Evolutionary conservation across 306 rosid species (phyloP), one percentile per base, ranked within the genome.

Genomic region (Senna tora): DNA sequence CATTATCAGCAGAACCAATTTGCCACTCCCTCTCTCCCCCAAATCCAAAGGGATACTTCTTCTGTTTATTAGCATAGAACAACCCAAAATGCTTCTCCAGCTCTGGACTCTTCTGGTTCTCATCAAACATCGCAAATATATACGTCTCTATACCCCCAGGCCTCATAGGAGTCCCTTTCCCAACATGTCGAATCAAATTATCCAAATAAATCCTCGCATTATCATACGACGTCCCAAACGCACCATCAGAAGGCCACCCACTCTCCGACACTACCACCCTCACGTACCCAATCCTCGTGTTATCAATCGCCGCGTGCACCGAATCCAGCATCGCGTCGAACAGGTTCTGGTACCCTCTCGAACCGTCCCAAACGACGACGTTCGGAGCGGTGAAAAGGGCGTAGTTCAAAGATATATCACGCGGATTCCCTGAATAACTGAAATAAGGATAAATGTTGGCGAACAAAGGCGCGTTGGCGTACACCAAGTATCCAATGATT

Each of bases 231-330:
- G 92, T 28, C 0, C 42, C 90, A 56, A 63, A 32, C 1, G 47
- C 96, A 7, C 92, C 92, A 0, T 74, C 90, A 0, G 90, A 87
- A 0, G 90, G 96, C 96, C 96, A 89, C 0, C 90, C 96, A 25
- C 84, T 87, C 60, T 89, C 92, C 0, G 96, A 87, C 2, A 89
- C 89, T 4, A 89, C 92, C 16, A 87, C 89, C 62, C 74, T 76
- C 21, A 89, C 76, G 15, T 74, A 67, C 51, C 84, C 90, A 7
- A 87, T 89, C 33, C 81, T 34, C 0, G 86, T 82, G 20, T 75
- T 75, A 62, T 89, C 96, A 17, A 89, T 67, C 0, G 90, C 86
- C 1, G 92, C 85, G 60, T 83, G 80, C 28, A 89, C 51, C 0
- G 84, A 2, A 61, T 89, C 92, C 65, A 89, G 19, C 82, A 87